phyloP scores from a whole-genome alignment of 129 eudicot species.

The Logfia minima region DNA sequence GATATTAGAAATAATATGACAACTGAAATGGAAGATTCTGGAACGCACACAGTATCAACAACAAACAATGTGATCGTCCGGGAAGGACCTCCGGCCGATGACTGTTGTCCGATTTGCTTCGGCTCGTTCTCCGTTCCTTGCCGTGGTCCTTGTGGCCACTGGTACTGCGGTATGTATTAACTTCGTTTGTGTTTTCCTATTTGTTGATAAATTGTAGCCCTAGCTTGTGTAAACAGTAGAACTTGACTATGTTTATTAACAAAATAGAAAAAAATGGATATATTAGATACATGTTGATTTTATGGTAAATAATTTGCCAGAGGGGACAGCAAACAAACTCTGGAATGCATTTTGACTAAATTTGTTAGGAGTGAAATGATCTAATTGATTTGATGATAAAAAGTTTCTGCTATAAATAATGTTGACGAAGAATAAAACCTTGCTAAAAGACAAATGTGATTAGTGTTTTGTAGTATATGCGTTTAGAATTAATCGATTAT shows the following conservation, averaged over 20 bases:
- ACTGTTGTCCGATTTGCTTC: constrained; percentile 68
- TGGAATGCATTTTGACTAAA: not conserved
- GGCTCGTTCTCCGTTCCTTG: constrained; percentile 52
- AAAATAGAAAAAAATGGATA: too few relatives aligned
- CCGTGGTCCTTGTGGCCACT: constrained; percentile 66
- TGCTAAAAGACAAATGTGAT: too few relatives aligned
- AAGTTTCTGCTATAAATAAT: not conserved
- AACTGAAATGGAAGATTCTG: constrained; percentile 24
- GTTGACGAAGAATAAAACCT: too few relatives aligned
- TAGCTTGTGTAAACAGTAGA: constrained; percentile 1
- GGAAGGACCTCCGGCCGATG: constrained; percentile 53
- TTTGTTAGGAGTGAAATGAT: not conserved
- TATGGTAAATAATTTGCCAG: not conserved
- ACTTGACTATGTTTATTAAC: too few relatives aligned
- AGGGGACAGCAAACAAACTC: not conserved
- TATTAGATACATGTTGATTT: not conserved
- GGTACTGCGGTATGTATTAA: constrained; percentile 56
- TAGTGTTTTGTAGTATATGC: too few relatives aligned
- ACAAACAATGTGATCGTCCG: constrained; percentile 7
- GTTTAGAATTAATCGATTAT: too few relatives aligned
- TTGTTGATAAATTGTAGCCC: constrained; percentile 4
- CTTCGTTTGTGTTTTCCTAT: not conserved
- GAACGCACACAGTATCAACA: not conserved
- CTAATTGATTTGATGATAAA: not conserved
- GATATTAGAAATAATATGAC: not conserved